These are phyloP conservation scores for Pleomassaria siparia DNA, from an alignment of 2,329 filamentous ascomycete species.

Conservation along the genomic window DNA sequence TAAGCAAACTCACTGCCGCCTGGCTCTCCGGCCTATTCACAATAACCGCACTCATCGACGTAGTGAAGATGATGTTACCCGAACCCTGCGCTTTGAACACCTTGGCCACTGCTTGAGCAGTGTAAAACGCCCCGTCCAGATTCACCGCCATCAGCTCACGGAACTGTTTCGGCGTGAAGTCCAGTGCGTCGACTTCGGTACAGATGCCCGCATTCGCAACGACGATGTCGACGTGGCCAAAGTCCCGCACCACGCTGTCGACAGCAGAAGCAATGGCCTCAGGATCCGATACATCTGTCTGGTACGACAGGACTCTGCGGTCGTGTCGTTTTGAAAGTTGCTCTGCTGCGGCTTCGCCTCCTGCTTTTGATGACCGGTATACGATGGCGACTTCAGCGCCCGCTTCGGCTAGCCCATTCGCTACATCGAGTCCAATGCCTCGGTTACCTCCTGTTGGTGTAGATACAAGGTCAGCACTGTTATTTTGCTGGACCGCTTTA, in stretches of 20 bases:
- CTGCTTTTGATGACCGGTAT: constrained; percentile 19
- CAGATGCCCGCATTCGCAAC: constrained; percentile 47
- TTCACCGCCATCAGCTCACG: constrained; percentile 55
- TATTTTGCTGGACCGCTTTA: no score
- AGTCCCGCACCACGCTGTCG: constrained; percentile 33
- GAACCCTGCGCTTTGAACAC: constrained; percentile 70
- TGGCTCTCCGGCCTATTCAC: constrained; percentile 69
- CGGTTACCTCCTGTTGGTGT: constrained; percentile 48
- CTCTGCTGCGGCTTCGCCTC: constrained; percentile 13
- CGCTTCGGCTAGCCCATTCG: constrained; percentile 32
- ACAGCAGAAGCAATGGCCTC: constrained; percentile 13
- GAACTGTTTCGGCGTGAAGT: constrained; percentile 77
- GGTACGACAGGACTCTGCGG: constrained; percentile 17
- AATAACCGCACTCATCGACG: constrained; percentile 58
- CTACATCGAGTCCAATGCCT: constrained; percentile 54
- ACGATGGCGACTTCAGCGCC: constrained; percentile 42
- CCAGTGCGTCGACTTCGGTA: constrained; percentile 61
- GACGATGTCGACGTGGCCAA: constrained; percentile 39
- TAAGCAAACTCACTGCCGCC: no score
- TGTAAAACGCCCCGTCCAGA: constrained; percentile 75
- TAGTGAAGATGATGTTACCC: constrained; percentile 76
- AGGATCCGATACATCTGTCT: constrained; percentile 14
- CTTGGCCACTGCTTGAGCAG: constrained; percentile 61
- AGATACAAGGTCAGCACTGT: no score
- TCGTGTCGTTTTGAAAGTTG: constrained; percentile 17